Evolutionary conservation across 148 eudicot species (phyloP).

Genomic region (Rhododendron simsii): DNA sequence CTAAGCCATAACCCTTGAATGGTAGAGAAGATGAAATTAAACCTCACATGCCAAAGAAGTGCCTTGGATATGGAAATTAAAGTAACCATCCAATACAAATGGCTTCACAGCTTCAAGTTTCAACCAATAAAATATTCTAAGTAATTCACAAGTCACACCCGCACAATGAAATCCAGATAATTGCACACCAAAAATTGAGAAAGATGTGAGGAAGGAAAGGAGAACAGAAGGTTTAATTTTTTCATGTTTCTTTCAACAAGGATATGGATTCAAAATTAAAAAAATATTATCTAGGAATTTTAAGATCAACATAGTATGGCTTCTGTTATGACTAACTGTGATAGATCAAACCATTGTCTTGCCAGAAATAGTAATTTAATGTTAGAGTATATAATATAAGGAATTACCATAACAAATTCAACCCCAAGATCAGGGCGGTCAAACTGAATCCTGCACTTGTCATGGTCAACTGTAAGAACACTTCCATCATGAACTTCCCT

Average conservation of each 20-base stretch:
- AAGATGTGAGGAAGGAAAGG: neutral
- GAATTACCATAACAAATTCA: conserved; percentile 81
- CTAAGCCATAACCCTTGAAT: neutral
- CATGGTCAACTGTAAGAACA: conserved; percentile 83
- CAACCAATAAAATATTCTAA: neutral
- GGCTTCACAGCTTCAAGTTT: neutral
- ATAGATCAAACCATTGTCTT: neutral
- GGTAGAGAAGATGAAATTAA: neutral
- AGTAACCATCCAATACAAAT: neutral
- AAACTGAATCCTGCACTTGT: conserved; percentile 85
- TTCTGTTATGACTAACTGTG: neutral
- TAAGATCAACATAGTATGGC: neutral
- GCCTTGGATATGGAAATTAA: neutral
- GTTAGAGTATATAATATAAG: neutral
- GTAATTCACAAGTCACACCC: neutral
- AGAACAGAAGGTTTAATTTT: neutral
- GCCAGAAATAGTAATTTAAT: neutral
- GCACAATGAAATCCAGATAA: neutral
- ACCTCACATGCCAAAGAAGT: neutral
- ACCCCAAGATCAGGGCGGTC: conserved; percentile 93
- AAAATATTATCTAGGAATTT: neutral
- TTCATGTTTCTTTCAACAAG: neutral
- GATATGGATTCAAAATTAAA: neutral
- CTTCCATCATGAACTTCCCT: conserved; percentile 91
- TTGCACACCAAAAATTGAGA: neutral